Evolutionary conservation across 2,329 filamentous ascomycete genomes (phyloP).

Genomic region (Alternaria sp.): DNA sequence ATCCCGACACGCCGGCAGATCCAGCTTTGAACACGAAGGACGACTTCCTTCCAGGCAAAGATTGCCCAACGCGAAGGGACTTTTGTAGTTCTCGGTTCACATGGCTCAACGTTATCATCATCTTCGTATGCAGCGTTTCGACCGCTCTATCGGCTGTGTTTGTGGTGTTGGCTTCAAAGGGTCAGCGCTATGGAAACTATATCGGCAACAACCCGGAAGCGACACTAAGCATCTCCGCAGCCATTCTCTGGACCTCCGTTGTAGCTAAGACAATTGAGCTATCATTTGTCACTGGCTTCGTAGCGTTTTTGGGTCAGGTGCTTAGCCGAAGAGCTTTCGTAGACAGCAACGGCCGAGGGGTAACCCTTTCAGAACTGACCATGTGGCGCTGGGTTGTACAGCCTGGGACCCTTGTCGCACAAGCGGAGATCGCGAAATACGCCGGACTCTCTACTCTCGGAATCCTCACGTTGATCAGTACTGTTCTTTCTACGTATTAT

Average conservation of each 20-base stretch:
- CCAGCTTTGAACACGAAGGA: neutral
- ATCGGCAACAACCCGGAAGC: neutral
- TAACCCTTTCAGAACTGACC: conserved; percentile 76
- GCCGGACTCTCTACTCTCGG: too few relatives aligned
- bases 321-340: conserved; percentile 62
- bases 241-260: neutral
- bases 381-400: conserved; percentile 73
- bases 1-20: too few relatives aligned
- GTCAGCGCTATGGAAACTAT: conserved; percentile 53
- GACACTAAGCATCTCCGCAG: neutral
- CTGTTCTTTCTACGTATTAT: conserved; percentile 72
- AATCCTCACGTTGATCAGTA: conserved; percentile 66
- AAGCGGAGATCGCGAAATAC: conserved; percentile 62
- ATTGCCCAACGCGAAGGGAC: conserved; percentile 16
- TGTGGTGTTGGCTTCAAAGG: conserved; percentile 66
- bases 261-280: neutral
- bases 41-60: neutral
- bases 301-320: too few relatives aligned
- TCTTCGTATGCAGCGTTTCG: conserved; percentile 65
- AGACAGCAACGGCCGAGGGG: conserved; percentile 63
- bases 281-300: neutral
- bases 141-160: conserved; percentile 69
- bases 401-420: conserved; percentile 74
- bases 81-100: conserved; percentile 43
- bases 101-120: conserved; percentile 57